Evolutionary conservation across 305 asterid genomes (phyloP), one percentile per base, ranked within the genome.

Genomic region (Fraxinus sp.): DNA sequence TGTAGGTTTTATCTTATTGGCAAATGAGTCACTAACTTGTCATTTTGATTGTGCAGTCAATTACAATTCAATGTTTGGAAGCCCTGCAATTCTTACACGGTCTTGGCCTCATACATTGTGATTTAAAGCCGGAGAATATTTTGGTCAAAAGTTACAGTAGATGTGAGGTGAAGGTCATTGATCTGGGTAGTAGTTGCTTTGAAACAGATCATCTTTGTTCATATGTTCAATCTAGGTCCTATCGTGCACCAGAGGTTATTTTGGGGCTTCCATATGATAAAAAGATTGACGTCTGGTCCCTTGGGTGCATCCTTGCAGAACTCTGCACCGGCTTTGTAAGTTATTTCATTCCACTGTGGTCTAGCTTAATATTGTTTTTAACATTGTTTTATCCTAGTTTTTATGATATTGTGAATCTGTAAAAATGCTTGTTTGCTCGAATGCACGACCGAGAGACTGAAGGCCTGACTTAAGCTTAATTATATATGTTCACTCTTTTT

Each of bases 81-180:
- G 94, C 99, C 4, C 97, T 96, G 88, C 93, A 92, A 78, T 96
- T 93, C 88, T 86, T 96, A 84, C 99, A 96, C 81, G 78, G 92
- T 72, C 98, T 94, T 85, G 98, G 99, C 82, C 98, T 96, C 81
- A 94, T 96, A 90, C 99, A 96, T 78, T 96, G 99, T 83, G 99
- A 96, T 85, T 89, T 94, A 91, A 94, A 94, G 90, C 99, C 98
- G 35, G 99, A 94, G 90, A 96, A 96, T 86, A 96, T 96, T 85
- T 91, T 96, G 89, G 98, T 94, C 87, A 96, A 96, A 90, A 96
- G 99, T 87, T 96, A 96, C 92, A 94, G 98, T 87, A 90, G 98
- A 86, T 96, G 99, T 85, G 99, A 96, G 88, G 93, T 96, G 88
- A 96, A 96, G 93, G 98, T 96, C 87, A 96, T 96, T 82, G 99